Conservation (phyloP, 441 rosid species). For the Populus hybrid region DNA sequence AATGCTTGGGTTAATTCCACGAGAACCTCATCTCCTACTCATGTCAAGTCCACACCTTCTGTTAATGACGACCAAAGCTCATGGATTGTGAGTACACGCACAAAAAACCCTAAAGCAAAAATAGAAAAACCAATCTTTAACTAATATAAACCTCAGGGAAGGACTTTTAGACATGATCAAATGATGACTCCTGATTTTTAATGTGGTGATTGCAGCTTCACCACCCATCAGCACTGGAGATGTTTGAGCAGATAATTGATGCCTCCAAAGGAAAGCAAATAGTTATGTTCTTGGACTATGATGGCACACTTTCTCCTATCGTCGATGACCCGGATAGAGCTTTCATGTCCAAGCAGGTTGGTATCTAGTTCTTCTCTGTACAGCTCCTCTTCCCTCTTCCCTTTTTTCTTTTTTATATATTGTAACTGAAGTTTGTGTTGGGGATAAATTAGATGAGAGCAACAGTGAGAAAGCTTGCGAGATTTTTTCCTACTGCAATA, state of each 20-base stretch:
- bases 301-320: constrained; percentile 93
- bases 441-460: constrained; percentile 60
- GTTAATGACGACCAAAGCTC: constrained; percentile 40
- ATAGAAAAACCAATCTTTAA: not conserved
- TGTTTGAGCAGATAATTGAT: constrained; percentile 66
- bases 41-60: constrained; percentile 49
- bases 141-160: not conserved
- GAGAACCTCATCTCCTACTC: constrained; percentile 89
- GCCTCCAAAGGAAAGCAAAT: constrained; percentile 79
- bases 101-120: too few species aligned
- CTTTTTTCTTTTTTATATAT: not conserved
- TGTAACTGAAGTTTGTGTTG: not conserved
- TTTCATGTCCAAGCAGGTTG: constrained; percentile 82
- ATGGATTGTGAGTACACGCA: constrained; percentile 53
- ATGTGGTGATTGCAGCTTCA: constrained; percentile 35
- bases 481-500: constrained; percentile 80
- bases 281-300: constrained; percentile 90
- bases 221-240: constrained; percentile 84
- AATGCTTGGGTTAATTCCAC: constrained; percentile 83
- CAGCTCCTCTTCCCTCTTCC: not conserved
- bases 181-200: not conserved
- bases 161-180: not conserved
- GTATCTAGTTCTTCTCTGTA: not conserved
- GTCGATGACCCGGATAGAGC: constrained; percentile 89
- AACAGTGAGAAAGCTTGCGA: constrained; percentile 66